A percentile compares a stretch with the other conserved stretches of the same genome.
phyloP scores from a whole-genome alignment of 2,329 filamentous ascomycete species.

The Periconia sp. region DNA sequence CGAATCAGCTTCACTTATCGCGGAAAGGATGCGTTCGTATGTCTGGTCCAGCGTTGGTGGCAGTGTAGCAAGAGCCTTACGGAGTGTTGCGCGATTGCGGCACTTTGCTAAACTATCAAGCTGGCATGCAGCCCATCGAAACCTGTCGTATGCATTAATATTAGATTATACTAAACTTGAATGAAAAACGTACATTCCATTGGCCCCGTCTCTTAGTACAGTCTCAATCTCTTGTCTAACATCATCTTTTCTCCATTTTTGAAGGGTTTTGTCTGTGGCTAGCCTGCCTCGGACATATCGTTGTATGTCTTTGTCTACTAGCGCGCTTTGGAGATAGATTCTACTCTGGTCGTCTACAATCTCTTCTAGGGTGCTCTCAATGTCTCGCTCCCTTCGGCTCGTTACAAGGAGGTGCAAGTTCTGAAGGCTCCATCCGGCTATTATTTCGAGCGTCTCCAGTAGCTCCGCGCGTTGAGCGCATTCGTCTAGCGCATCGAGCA shows the following conservation, averaged over 20 bases:
- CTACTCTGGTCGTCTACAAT: conserved; percentile 12
- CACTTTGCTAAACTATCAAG: conserved; percentile 17
- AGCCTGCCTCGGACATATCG: conserved; percentile 34
- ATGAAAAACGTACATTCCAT: conserved; percentile 18
- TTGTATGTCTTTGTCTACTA: conserved; percentile 28
- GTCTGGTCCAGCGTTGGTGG: conserved; percentile 22
- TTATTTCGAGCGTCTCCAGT: conserved; percentile 18
- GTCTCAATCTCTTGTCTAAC: conserved; percentile 27
- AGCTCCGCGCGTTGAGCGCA: conserved; percentile 20
- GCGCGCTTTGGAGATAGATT: conserved; percentile 19
- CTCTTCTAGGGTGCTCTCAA: conserved; percentile 17
- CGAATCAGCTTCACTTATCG: conserved; percentile 10
- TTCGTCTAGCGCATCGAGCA: conserved; percentile 33
- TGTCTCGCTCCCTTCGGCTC: conserved; percentile 27
- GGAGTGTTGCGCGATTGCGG: conserved; percentile 9
- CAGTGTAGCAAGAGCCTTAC: conserved; percentile 14
- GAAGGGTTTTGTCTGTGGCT: conserved; percentile 29
- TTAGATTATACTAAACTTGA: not conserved
- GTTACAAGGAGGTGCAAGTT: conserved; percentile 24
- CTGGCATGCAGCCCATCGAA: conserved; percentile 23
- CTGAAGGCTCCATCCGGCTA: conserved; percentile 20
- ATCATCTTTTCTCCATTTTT: conserved; percentile 24
- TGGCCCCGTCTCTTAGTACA: conserved; percentile 26
- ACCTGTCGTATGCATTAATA: conserved; percentile 15
- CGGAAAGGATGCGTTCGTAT: conserved; percentile 20